A percentile compares a stretch with the other conserved stretches of the same genome.
Conservation (phyloP, 2,329 filamentous ascomycete species). For the Mycocentrospora acerina region DNA sequence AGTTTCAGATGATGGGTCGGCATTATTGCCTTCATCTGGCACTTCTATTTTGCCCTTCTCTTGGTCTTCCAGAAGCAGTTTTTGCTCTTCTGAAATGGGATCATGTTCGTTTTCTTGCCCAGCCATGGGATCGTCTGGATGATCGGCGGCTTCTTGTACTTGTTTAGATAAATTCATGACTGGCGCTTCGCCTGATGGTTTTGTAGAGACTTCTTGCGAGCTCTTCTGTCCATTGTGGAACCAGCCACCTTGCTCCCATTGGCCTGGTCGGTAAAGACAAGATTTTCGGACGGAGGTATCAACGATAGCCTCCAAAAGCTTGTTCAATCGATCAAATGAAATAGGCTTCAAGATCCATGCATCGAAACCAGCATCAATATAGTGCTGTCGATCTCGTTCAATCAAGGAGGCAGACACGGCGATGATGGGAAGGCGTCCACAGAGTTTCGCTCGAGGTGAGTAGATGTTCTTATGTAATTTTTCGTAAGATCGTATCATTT, state of each 20-base stretch:
- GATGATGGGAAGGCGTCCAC: conserved; percentile 75
- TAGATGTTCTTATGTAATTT: conserved; percentile 55
- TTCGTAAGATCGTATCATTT: conserved; percentile 78
- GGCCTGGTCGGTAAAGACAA: conserved; percentile 69
- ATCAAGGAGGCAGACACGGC: conserved; percentile 82
- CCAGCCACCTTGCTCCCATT: conserved; percentile 89
- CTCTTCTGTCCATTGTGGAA: conserved; percentile 55
- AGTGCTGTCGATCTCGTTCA: conserved; percentile 67
- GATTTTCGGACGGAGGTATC: conserved; percentile 58
- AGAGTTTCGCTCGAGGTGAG: conserved; percentile 60
- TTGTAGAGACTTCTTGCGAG: conserved; percentile 42
- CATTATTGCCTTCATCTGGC: conserved; percentile 11
- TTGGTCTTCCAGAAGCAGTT: conserved; percentile 20
- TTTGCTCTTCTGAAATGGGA: conserved; percentile 24
- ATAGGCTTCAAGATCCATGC: conserved; percentile 91
- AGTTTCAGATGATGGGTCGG: neutral
- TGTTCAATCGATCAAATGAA: conserved; percentile 72
- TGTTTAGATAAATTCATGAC: conserved; percentile 20
- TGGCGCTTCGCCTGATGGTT: conserved; percentile 26
- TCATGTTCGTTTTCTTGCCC: conserved; percentile 16
- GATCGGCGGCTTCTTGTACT: conserved; percentile 15
- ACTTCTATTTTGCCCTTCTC: conserved; percentile 15
- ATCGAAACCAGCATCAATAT: conserved; percentile 79
- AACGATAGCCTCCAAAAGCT: conserved; percentile 69
- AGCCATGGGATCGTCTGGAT: conserved; percentile 21